These are phyloP conservation scores for Dissophora globulifera DNA, from an alignment of 192 early-diverging fungal species.

Conservation along the genomic window DNA sequence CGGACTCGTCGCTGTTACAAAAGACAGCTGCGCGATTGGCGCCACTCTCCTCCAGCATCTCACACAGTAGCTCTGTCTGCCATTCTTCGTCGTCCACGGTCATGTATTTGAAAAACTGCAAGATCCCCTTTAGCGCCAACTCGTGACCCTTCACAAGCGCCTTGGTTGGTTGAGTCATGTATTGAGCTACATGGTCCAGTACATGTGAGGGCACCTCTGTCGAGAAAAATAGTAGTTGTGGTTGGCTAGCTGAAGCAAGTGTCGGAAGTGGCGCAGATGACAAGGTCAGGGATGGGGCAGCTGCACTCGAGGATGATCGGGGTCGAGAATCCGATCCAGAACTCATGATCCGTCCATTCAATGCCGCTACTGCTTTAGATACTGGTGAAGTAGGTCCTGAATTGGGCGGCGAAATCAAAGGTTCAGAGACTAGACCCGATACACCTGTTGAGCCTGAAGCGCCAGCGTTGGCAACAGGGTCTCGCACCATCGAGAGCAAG, in stretches of 20 bases:
- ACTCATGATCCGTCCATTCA: slow-evolving; percentile 29
- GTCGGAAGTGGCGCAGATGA: neutral
- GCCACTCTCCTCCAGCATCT: slow-evolving; percentile 43
- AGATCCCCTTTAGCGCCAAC: slow-evolving; percentile 37
- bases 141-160: slow-evolving; percentile 48
- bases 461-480: neutral
- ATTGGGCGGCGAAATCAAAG: slow-evolving; percentile 35
- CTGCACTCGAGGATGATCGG: neutral
- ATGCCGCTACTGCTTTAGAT: slow-evolving; percentile 41
- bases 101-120: slow-evolving; percentile 52
- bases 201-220: slow-evolving; percentile 39
- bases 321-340: neutral
- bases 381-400: slow-evolving; percentile 47
- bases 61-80: slow-evolving; percentile 32
- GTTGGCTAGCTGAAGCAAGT: slow-evolving; percentile 2
- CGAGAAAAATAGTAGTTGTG: slow-evolving; percentile 45
- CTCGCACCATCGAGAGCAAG: slow-evolving; percentile 40
- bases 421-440: neutral
- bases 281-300: neutral
- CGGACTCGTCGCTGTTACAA: slow-evolving; percentile 34
- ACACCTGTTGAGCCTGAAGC: neutral
- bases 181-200: slow-evolving; percentile 41
- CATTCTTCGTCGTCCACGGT: slow-evolving; percentile 44
- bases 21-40: slow-evolving; percentile 36
- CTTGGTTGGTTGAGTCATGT: slow-evolving; percentile 47